phyloP scores from a whole-genome alignment of 495 filamentous ascomycete species.

The Podospora didyma region DNA sequence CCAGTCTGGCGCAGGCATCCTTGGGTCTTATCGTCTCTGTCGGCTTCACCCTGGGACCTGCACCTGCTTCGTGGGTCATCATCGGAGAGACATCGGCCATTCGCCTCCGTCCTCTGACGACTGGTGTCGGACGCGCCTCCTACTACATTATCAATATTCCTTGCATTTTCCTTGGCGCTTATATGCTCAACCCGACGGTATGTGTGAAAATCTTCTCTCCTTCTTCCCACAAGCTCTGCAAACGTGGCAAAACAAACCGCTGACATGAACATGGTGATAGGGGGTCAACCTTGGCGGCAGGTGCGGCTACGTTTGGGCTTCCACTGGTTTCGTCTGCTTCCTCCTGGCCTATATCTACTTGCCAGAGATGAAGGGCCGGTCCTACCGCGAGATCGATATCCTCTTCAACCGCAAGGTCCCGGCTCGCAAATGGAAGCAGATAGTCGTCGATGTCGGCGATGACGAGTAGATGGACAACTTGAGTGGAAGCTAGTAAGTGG shows the following conservation, averaged over 20 bases:
- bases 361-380: slow-evolving; percentile 31
- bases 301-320: slow-evolving; percentile 44
- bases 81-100: slow-evolving; percentile 57
- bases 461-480: slow-evolving; percentile 44
- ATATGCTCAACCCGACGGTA: slow-evolving; percentile 45
- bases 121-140: slow-evolving; percentile 49
- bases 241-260: slow-evolving; percentile 8
- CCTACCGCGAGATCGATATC: slow-evolving; percentile 35
- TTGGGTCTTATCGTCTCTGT: slow-evolving; percentile 55
- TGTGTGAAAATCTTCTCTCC: background rate
- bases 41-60: slow-evolving; percentile 48
- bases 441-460: slow-evolving; percentile 46
- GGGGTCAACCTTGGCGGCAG: slow-evolving; percentile 47
- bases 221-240: background rate
- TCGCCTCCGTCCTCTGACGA: slow-evolving; percentile 54
- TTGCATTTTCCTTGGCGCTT: slow-evolving; percentile 49
- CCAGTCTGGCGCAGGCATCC: slow-evolving; percentile 45
- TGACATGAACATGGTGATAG: slow-evolving; percentile 21
- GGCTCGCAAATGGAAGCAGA: slow-evolving; percentile 51
- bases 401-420: slow-evolving; percentile 41
- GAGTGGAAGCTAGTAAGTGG: background rate
- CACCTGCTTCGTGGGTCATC: slow-evolving; percentile 53
- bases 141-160: slow-evolving; percentile 53
- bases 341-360: slow-evolving; percentile 30
- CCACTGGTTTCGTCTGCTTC: slow-evolving; percentile 26